Conservation (phyloP, 257 asterid species). For the Thymus quinquecostatus region DNA sequence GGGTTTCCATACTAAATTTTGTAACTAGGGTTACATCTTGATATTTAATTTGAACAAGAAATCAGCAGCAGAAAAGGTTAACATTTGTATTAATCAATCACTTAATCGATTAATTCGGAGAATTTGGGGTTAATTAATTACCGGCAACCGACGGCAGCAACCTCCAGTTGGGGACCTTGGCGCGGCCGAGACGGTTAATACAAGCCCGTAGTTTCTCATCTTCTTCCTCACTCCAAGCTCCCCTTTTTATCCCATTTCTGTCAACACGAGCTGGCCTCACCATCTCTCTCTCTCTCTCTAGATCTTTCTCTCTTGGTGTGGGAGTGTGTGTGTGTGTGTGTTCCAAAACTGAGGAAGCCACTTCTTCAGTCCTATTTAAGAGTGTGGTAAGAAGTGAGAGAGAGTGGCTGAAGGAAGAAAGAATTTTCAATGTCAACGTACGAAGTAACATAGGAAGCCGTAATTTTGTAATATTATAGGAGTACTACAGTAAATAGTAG, state of each 20-base stretch:
- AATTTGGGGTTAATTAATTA: neutral
- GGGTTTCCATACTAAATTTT: constrained; percentile 3
- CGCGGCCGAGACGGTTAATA: constrained; percentile 35
- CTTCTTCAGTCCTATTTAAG: constrained; percentile 24
- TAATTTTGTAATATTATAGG: constrained; percentile 1
- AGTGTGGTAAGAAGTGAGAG: constrained; percentile 3
- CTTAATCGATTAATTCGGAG: neutral
- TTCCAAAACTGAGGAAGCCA: neutral
- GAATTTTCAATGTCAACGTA: constrained; percentile 20
- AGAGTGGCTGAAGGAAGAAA: neutral
- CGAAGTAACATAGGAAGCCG: constrained; percentile 27
- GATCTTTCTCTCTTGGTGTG: neutral
- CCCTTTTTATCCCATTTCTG: constrained; percentile 45
- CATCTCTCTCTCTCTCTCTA: constrained; percentile 26
- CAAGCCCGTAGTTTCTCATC: constrained; percentile 42
- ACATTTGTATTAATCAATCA: no score
- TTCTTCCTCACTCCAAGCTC: constrained; percentile 54
- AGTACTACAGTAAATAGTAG: no score
- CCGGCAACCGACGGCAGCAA: constrained; percentile 46
- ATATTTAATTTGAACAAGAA: no score
- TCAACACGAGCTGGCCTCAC: constrained; percentile 42
- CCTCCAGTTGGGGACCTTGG: constrained; percentile 35
- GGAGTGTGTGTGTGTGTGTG: neutral
- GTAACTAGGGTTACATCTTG: no score
- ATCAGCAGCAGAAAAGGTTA: no score